Conservation (phyloP, 2,329 filamentous ascomycete species). For the Alternaria viburni region DNA sequence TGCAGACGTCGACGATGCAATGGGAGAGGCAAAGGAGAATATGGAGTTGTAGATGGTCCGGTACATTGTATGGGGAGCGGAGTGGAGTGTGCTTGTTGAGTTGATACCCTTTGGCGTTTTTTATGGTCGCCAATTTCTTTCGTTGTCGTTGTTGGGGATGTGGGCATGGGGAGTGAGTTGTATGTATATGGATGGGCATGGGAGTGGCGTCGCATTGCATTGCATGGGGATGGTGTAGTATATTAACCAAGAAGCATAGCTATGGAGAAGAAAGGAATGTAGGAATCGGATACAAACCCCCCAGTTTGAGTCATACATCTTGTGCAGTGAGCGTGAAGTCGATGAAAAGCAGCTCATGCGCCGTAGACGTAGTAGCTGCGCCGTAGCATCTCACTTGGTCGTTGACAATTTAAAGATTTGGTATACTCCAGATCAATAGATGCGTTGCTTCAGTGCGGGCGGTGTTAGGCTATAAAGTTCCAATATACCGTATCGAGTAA, state of each 20-base stretch:
- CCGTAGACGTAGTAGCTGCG: background rate
- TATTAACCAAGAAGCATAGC: background rate
- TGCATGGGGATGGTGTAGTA: background rate
- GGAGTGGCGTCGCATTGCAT: background rate
- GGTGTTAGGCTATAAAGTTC: background rate
- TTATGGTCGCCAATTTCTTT: background rate
- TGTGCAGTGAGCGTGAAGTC: background rate
- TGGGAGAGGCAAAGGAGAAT: slow-evolving; percentile 16
- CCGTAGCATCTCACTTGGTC: no score
- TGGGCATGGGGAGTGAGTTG: background rate
- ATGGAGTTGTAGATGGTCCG: slow-evolving; percentile 22
- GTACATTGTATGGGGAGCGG: background rate
- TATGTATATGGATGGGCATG: background rate
- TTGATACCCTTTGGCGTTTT: background rate
- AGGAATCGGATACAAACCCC: background rate
- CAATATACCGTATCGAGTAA: background rate
- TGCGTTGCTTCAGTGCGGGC: background rate
- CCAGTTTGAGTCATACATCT: background rate
- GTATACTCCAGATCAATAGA: background rate
- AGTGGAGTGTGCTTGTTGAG: background rate
- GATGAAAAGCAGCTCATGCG: background rate
- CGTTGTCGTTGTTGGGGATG: background rate
- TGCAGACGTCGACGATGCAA: background rate
- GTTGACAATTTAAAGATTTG: background rate
- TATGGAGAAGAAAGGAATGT: background rate